Conservation (phyloP, 495 filamentous ascomycete species). For the Annulohypoxylon bovei region DNA sequence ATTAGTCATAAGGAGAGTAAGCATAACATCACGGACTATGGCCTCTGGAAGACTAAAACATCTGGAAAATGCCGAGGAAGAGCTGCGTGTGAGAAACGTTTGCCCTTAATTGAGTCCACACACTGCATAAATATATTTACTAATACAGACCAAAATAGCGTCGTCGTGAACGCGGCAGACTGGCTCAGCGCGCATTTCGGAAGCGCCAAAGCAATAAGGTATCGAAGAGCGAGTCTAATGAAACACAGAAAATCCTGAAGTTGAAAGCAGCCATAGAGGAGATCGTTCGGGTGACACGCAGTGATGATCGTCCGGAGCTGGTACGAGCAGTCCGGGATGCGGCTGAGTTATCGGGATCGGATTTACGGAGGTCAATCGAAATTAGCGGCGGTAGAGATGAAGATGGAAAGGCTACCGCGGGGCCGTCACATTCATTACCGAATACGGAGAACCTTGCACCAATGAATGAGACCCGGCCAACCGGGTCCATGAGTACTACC, state of each 20-base stretch:
- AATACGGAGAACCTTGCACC: background rate
- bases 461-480: background rate
- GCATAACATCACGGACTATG: conserved; percentile 2
- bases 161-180: conserved; percentile 40
- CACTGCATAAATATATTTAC: background rate
- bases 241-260: conserved; percentile 8
- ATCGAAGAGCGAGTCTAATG: conserved; percentile 4
- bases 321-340: conserved; percentile 30
- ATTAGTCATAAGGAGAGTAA: background rate
- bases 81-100: conserved; percentile 16
- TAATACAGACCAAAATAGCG: conserved; percentile 24
- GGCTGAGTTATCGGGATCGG: conserved; percentile 21
- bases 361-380: background rate
- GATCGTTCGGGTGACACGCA: conserved; percentile 15
- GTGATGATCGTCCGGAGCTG: conserved; percentile 26
- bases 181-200: conserved; percentile 37
- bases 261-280: conserved; percentile 35
- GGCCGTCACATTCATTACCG: background rate
- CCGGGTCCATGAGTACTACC: background rate
- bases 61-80: conserved; percentile 24
- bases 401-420: background rate
- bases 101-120: background rate
- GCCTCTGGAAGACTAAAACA: conserved; percentile 20
- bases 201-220: conserved; percentile 27
- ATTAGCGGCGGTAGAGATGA: background rate